Evolutionary conservation across 2,329 filamentous ascomycete species (phyloP).

Genomic region (Aspergillus chevalieri): DNA sequence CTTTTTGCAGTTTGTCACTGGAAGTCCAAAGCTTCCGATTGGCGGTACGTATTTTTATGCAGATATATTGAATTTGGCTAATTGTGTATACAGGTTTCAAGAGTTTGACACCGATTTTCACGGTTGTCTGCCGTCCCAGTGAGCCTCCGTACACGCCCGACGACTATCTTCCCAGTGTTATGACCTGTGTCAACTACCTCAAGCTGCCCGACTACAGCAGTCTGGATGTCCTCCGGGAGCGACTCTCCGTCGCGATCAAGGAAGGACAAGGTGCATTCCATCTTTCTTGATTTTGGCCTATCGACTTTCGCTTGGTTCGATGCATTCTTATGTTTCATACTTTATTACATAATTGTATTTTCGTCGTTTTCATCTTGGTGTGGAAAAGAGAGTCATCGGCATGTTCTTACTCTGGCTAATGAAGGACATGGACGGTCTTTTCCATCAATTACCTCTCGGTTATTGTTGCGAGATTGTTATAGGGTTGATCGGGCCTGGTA

Average conservation of each 20-base stretch:
- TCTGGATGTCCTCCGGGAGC: conserved; percentile 68
- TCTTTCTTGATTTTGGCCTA: conserved; percentile 58
- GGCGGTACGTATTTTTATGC: conserved; percentile 60
- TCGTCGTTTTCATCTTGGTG: conserved; percentile 9
- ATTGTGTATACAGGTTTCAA: conserved; percentile 67
- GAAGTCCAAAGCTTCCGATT: conserved; percentile 95
- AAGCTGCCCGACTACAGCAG: conserved; percentile 92
- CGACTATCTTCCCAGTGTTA: conserved; percentile 97
- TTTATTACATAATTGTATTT: neutral
- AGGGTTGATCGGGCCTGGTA: conserved; percentile 5
- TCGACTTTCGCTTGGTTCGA: neutral
- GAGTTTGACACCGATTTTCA: conserved; percentile 95
- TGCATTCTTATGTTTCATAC: neutral
- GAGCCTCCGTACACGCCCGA: conserved; percentile 89
- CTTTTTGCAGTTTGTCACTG: conserved; percentile 95
- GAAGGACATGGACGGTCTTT: conserved; percentile 7
- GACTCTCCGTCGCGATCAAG: conserved; percentile 77
- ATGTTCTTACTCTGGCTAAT: conserved; percentile 8
- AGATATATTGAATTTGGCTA: conserved; percentile 1
- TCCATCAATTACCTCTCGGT: conserved; percentile 1
- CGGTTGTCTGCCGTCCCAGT: conserved; percentile 97
- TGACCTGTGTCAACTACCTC: conserved; percentile 99
- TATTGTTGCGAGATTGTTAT: neutral
- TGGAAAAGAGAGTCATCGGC: conserved; percentile 2
- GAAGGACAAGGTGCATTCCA: conserved; percentile 98